phyloP scores from a whole-genome alignment of 73 alveolate species.

The Symbiodinium natans region DNA sequence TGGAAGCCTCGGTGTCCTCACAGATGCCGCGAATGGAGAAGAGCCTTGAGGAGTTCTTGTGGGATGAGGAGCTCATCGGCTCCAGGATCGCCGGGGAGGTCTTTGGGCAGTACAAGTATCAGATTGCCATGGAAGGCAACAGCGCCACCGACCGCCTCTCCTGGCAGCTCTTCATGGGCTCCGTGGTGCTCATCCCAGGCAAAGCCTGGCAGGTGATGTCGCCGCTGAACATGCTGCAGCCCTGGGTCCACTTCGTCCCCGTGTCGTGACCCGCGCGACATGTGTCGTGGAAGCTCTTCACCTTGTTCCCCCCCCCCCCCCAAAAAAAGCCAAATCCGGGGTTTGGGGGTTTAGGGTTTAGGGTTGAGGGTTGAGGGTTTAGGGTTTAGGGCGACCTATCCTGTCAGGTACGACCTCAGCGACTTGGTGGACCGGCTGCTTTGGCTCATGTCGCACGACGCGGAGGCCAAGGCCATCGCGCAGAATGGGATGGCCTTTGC shows the following conservation, averaged over 20 bases:
- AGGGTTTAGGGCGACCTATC: neutral
- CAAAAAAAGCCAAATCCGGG: too few species aligned
- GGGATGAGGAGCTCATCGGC: constrained; percentile 48
- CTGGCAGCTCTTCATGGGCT: constrained; percentile 87
- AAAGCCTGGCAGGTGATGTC: constrained; percentile 63
- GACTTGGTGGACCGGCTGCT: constrained; percentile 66
- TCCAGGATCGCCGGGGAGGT: neutral
- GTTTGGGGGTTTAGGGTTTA: neutral
- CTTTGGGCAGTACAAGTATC: constrained; percentile 61
- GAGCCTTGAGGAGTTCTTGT: constrained; percentile 43
- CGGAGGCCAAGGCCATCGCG: constrained; percentile 51
- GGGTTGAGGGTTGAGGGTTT: too few species aligned
- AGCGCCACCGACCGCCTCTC: constrained; percentile 61
- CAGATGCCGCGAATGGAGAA: neutral
- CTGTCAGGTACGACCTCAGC: constrained; percentile 73
- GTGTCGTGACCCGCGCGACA: constrained; percentile 2
- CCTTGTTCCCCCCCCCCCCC: too few species aligned
- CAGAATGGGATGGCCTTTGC: constrained; percentile 55
- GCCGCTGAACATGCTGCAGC: constrained; percentile 49
- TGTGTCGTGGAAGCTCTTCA: too few species aligned
- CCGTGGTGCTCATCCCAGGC: constrained; percentile 56
- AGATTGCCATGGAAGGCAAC: constrained; percentile 84
- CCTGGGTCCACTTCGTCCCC: constrained; percentile 88
- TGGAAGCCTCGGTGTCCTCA: constrained; percentile 11
- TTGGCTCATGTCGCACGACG: constrained; percentile 57